These are phyloP conservation scores for Spergularia azorica DNA, from an alignment of 179 eudicot genomes.

Conservation along the genomic window DNA sequence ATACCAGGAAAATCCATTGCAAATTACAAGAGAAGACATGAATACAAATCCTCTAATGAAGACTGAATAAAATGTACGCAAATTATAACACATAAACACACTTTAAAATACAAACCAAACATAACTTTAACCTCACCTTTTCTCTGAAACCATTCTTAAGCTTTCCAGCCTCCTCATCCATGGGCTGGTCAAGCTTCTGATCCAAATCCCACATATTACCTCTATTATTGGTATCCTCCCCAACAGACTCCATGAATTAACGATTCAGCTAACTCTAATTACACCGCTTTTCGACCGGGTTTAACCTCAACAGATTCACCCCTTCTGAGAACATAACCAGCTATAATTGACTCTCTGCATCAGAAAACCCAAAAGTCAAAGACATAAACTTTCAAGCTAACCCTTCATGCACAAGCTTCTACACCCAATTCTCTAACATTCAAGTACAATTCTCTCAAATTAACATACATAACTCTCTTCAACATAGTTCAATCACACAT, in stretches of 20 bases:
- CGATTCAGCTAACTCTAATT: background rate
- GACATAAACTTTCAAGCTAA: slow-evolving; percentile 7
- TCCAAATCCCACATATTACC: slow-evolving; percentile 98
- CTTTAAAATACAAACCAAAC: background rate
- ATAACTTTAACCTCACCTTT: slow-evolving; percentile 50
- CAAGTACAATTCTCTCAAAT: background rate
- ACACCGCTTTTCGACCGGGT: slow-evolving; percentile 1
- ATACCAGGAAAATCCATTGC: no score
- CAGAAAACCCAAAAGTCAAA: slow-evolving; percentile 12
- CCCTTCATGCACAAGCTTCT: slow-evolving; percentile 6
- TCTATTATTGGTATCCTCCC: slow-evolving; percentile 46
- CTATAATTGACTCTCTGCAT: background rate
- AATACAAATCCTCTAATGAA: background rate
- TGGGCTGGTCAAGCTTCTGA: slow-evolving; percentile 95
- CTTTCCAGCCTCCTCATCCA: slow-evolving; percentile 99
- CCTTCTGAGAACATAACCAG: background rate
- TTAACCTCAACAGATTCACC: background rate
- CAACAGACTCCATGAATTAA: slow-evolving; percentile 36
- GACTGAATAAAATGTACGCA: no score
- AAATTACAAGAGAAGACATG: background rate
- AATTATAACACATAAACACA: background rate
- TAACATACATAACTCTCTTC: slow-evolving; percentile 3
- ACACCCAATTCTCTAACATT: slow-evolving; percentile 11
- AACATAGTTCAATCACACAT: background rate
- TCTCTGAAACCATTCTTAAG: slow-evolving; percentile 74